A percentile compares a stretch with the other conserved stretches of the same genome.
These are phyloP conservation scores for Cetradonia linearis DNA, from an alignment of 495 filamentous ascomycete species.

Conservation along the genomic window DNA sequence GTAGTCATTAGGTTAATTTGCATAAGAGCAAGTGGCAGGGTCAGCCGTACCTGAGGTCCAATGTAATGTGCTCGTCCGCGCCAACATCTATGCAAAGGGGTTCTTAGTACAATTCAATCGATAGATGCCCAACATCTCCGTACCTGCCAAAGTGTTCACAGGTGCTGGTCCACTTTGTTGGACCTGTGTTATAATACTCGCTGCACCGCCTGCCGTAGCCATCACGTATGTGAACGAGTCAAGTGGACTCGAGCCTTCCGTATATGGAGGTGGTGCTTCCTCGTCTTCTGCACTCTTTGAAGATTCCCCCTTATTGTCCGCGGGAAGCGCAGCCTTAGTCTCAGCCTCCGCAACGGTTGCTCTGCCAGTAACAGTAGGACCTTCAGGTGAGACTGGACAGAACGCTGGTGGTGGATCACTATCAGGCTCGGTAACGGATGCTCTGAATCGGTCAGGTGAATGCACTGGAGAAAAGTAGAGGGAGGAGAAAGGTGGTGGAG, in stretches of 20 bases:
- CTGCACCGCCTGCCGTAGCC: slow-evolving; percentile 90
- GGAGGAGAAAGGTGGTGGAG: slow-evolving; percentile 23
- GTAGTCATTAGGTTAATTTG: slow-evolving; percentile 26
- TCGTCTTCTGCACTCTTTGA: slow-evolving; percentile 67
- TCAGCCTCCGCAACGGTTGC: slow-evolving; percentile 53
- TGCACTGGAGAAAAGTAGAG: slow-evolving; percentile 28
- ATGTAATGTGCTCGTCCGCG: slow-evolving; percentile 88
- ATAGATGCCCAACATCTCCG: slow-evolving; percentile 19
- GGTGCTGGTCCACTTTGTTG: slow-evolving; percentile 66
- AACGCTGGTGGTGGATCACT: slow-evolving; percentile 53
- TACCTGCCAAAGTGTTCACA: slow-evolving; percentile 82
- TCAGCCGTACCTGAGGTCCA: slow-evolving; percentile 72
- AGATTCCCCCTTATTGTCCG: slow-evolving; percentile 66
- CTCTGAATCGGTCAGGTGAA: slow-evolving; percentile 42
- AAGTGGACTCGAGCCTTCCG: slow-evolving; percentile 85
- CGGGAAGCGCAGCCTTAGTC: slow-evolving; percentile 72
- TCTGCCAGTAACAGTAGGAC: slow-evolving; percentile 37
- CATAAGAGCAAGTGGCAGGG: not conserved
- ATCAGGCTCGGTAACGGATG: slow-evolving; percentile 45
- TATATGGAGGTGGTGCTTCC: slow-evolving; percentile 92
- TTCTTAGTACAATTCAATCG: not conserved
- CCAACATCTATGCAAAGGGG: slow-evolving; percentile 51
- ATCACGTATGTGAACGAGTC: slow-evolving; percentile 93
- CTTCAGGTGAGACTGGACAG: slow-evolving; percentile 34
- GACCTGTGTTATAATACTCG: slow-evolving; percentile 98